Evolutionary conservation across 805 yeast species (phyloP).

Genomic region (Henningerozyma blattae): DNA sequence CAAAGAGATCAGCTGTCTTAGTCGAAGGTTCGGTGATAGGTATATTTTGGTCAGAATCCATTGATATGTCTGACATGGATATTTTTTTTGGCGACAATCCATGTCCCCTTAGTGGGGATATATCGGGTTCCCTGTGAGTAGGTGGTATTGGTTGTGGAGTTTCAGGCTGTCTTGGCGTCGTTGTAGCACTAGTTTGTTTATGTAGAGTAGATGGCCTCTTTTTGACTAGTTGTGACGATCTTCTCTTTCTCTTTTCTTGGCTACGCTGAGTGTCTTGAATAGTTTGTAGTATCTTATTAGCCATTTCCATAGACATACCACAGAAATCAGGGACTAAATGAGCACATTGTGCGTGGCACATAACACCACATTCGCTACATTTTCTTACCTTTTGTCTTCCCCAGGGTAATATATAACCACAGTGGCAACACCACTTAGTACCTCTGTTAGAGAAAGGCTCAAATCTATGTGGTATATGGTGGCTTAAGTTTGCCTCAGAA

Average conservation of each 20-base stretch:
- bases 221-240: background rate
- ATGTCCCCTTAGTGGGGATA: background rate
- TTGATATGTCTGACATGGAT: background rate
- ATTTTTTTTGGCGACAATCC: background rate
- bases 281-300: constrained; percentile 75
- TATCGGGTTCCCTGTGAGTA: background rate
- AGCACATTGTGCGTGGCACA: constrained; percentile 88
- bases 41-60: background rate
- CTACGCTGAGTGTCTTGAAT: constrained; percentile 58
- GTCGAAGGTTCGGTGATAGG: background rate
- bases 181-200: background rate
- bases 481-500: constrained; percentile 77
- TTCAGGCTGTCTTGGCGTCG: background rate
- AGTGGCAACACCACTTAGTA: constrained; percentile 99
- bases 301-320: constrained; percentile 97
- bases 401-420: constrained; percentile 94
- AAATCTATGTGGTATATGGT: constrained; percentile 93
- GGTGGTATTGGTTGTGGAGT: background rate
- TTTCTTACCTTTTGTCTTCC: constrained; percentile 87
- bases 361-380: constrained; percentile 86
- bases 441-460: constrained; percentile 87
- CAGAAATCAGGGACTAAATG: constrained; percentile 96
- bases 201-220: background rate
- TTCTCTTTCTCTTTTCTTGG: constrained; percentile 15
- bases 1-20: background rate